phyloP scores from a whole-genome alignment of 2,329 filamentous ascomycete species.

The Thelonectria olida region DNA sequence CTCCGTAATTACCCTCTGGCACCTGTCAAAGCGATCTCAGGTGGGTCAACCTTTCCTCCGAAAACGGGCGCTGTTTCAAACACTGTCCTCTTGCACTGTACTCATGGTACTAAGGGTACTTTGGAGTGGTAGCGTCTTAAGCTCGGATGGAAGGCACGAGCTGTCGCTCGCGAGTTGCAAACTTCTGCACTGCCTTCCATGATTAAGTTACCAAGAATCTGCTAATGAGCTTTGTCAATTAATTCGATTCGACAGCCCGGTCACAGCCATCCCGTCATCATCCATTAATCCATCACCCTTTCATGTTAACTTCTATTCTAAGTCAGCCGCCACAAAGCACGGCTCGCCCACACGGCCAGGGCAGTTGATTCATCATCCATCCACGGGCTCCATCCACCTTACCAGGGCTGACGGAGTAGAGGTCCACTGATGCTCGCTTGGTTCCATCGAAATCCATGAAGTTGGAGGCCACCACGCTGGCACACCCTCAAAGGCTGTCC shows the following conservation, averaged over 20 bases:
- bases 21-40: constrained; percentile 30
- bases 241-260: constrained; percentile 1
- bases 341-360: background rate
- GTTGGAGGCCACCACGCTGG: too few species aligned
- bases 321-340: constrained; percentile 15
- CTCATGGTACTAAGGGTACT: background rate
- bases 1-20: constrained; percentile 30
- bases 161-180: background rate
- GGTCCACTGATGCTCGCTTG: constrained; percentile 14
- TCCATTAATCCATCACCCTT: background rate
- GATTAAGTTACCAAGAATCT: background rate
- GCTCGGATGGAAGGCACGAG: constrained; percentile 6
- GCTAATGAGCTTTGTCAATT: background rate
- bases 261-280: constrained; percentile 1
- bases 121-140: constrained; percentile 11
- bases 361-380: constrained; percentile 17
- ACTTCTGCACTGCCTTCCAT: constrained; percentile 13
- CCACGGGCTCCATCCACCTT: background rate
- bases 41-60: constrained; percentile 30
- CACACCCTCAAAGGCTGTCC: too few species aligned
- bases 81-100: constrained; percentile 22
- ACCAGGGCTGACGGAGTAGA: background rate
- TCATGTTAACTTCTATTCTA: background rate
- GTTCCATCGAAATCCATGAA: constrained; percentile 13
- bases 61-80: constrained; percentile 13